These are phyloP conservation scores for Populus simonii DNA, from an alignment of 345 rosid species.

Conservation along the genomic window DNA sequence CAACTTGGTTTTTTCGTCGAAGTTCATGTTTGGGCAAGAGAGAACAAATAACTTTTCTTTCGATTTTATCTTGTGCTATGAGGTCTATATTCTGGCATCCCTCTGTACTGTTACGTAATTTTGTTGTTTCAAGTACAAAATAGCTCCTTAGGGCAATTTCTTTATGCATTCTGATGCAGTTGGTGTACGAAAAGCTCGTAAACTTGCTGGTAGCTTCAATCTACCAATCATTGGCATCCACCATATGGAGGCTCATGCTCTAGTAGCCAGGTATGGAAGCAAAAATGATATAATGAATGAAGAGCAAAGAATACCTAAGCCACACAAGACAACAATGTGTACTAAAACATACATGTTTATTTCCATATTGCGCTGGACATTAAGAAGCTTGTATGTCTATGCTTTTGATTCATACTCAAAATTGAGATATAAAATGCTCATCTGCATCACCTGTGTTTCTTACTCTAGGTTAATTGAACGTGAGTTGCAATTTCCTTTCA, in stretches of 20 bases:
- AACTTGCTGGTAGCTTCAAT: slow-evolving; percentile 59
- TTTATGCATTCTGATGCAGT: slow-evolving; percentile 45
- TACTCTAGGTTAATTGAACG: slow-evolving; percentile 56
- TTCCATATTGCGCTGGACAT: no score
- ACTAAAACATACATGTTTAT: background rate
- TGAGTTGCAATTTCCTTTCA: slow-evolving; percentile 83
- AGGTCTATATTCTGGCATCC: background rate
- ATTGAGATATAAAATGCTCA: background rate
- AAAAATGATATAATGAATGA: background rate
- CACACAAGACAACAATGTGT: background rate
- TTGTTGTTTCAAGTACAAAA: background rate
- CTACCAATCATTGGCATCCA: slow-evolving; percentile 79
- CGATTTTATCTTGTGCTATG: no score
- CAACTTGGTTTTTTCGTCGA: no score
- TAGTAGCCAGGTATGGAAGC: slow-evolving; percentile 68
- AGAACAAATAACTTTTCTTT: no score
- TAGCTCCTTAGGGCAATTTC: background rate
- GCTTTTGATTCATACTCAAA: background rate
- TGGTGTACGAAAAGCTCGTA: slow-evolving; percentile 86
- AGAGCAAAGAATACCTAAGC: background rate
- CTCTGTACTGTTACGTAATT: background rate
- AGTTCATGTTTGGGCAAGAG: no score
- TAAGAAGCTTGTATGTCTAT: background rate
- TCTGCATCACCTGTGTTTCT: slow-evolving; percentile 3
- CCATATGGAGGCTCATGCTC: slow-evolving; percentile 98